Base-by-base conservation (phyloP, 768 basidiomycete species). In the Lactifluus pinguis region DNA sequence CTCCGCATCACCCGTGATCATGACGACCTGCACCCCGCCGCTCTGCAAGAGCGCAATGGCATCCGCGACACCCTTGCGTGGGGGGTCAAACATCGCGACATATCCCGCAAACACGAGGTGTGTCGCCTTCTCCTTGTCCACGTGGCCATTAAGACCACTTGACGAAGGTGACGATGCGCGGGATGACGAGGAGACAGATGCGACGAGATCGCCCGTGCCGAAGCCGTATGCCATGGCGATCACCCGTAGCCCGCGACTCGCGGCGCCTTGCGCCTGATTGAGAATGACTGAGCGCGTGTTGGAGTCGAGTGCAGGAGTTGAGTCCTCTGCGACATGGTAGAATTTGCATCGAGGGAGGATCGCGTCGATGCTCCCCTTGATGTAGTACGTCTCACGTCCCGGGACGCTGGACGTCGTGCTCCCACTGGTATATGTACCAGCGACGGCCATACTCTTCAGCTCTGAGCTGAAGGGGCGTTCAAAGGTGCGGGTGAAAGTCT, bases 1-100 rank as follows among this genome's bases (percentile, higher is more conserved):
- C 72, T 94, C 92, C 39, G 93, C 86, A 68, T 98, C 95, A 4
- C 95, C 95, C 0, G 95, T 98, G 69, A 98, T 97, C 95, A 98
- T 98, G 48, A 98, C 87, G n/a, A 98, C 86, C 68, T 95, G 92
- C 52, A 98, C 88, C 5, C 94, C 92, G 29, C 89, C 94, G 30
- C 77, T 74, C 68, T 94, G 90, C 39, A 98, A 76, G 32, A 89
- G 75, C 42, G 78, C 79, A 64, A 98, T 87, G 19, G 95, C 86
- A 67, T 92, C 90, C 4, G 89, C 86, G n/a, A 98, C 93, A 32
- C 94, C 95, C 67, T 87, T 87, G 49, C 95, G 79, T 1, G 95
- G 95, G 7, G 95, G 95, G 72, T 98, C 95, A 57, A 88, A 76
- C 93, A 98, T 98, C 11, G 91, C 93, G 70, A 91, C 87, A 74